A percentile compares a stretch with the other conserved stretches of the same genome.
These are phyloP conservation scores for Talaromyces funiculosus DNA, from an alignment of 2,329 filamentous ascomycete species.

Conservation along the genomic window DNA sequence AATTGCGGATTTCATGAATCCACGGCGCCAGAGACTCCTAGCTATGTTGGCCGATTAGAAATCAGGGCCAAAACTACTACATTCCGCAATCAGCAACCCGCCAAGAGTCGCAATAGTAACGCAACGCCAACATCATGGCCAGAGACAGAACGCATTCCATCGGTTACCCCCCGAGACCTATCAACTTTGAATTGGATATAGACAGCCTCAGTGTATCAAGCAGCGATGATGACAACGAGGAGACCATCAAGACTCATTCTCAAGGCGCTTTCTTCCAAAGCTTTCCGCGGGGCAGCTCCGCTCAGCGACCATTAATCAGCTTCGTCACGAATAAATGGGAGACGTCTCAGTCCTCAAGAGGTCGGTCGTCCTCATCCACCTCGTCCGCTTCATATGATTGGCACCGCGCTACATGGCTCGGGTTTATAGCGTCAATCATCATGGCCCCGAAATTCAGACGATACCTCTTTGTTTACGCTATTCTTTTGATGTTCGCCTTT, in stretches of 20 bases:
- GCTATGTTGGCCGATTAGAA: background rate
- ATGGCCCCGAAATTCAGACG: slow-evolving; percentile 39
- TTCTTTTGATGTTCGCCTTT: slow-evolving; percentile 28
- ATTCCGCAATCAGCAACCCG: slow-evolving; percentile 3
- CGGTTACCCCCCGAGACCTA: background rate
- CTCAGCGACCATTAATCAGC: slow-evolving; percentile 31
- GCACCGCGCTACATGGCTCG: slow-evolving; percentile 6
- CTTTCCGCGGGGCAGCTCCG: slow-evolving; percentile 1
- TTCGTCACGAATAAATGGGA: slow-evolving; percentile 38
- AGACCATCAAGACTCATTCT: background rate
- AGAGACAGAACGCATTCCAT: background rate
- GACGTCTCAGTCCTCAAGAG: slow-evolving; percentile 10
- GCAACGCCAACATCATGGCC: slow-evolving; percentile 1
- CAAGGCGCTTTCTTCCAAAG: slow-evolving; percentile 10
- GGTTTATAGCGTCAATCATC: slow-evolving; percentile 28
- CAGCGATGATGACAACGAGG: slow-evolving; percentile 2
- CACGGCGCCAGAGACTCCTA: background rate
- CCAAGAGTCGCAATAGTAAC: background rate
- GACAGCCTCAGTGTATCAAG: slow-evolving; percentile 26
- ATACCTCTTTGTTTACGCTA: slow-evolving; percentile 31
- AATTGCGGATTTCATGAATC: background rate
- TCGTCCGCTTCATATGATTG: slow-evolving; percentile 1
- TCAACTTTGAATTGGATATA: slow-evolving; percentile 16
- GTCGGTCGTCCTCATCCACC: background rate
- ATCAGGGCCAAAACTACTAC: background rate